Evolutionary conservation across 331 rosid genomes (phyloP), one percentile per base, ranked within the genome.

Genomic region (Rhamnella rubrinervis): DNA sequence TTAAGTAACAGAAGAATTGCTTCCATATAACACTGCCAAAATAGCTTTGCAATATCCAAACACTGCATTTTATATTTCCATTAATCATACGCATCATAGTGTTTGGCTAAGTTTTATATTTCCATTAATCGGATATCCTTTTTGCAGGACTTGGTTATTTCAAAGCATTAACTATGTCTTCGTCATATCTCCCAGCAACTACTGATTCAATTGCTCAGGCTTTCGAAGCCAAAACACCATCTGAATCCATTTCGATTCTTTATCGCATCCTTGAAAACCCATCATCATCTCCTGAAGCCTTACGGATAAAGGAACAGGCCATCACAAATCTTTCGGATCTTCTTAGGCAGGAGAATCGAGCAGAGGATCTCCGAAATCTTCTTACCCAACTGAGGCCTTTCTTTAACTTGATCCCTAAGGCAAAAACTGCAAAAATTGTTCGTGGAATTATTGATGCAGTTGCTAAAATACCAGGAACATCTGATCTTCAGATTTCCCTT

Each of bases 341-440:
- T 74, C 96, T 93, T 40, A 81, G 84, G 61, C 87, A 86, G 71
- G 98, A 93, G 80, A 85, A 80, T 72, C 86, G 95, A 77, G 96
- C 89, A 35, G 97, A 93, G 84, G 97, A 91, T 79, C 95, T 93
- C 59, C 83, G 96, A 11, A 84, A 90, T 71, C 97, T 93, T 59
- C 93, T 93, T 63, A 93, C 95, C 23, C 93, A 85, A 65, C 75
- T 91, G 81, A 88, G 98, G 89, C 96, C 98, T 65, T 91, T 93
- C 72, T 93, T 93, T 68, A 91, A 84, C 67, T 80, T 87, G 85
- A 90, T 93, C 41, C 97, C 97, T 9, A 91, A 91, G 80, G 97
- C 96, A 7, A 93, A 93, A 79, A 92, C 96, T 50, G 98, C 98
- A 20, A 93, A 93, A 76, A 91, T 93, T 37, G 98, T 93, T 13